Conservation (phyloP, 495 filamentous ascomycete genomes). For the Lepraria neglecta region DNA sequence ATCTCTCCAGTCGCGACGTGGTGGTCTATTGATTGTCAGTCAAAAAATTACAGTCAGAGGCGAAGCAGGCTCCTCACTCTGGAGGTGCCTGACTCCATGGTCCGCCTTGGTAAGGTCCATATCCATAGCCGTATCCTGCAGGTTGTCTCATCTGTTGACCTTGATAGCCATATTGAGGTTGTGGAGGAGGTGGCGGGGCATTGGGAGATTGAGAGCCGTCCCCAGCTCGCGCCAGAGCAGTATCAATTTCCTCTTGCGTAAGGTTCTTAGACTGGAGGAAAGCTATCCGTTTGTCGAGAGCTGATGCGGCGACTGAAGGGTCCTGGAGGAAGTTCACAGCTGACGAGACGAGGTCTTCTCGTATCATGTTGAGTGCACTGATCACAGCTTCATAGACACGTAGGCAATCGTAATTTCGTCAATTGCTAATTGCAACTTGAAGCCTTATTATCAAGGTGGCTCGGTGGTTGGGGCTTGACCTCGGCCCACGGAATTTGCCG, state of each 20-base stretch:
- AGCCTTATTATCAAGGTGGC: neutral
- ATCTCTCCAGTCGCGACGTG: constrained; percentile 90
- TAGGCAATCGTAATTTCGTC: neutral
- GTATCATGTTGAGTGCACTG: constrained; percentile 51
- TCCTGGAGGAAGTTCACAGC: constrained; percentile 77
- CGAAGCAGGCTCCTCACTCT: constrained; percentile 39
- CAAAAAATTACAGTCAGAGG: neutral
- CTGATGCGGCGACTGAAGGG: constrained; percentile 78
- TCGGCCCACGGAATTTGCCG: constrained; percentile 13
- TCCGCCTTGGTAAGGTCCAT: constrained; percentile 52
- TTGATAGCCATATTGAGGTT: constrained; percentile 41
- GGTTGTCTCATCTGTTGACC: constrained; percentile 43
- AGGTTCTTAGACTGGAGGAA: constrained; percentile 97
- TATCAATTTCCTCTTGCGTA: constrained; percentile 88
- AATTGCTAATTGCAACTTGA: neutral
- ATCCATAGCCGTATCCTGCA: constrained; percentile 61
- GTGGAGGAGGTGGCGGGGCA: constrained; percentile 33
- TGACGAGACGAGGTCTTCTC: constrained; percentile 79
- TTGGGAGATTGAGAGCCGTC: constrained; percentile 44
- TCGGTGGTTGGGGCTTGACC: constrained; percentile 8
- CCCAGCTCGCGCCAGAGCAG: constrained; percentile 68
- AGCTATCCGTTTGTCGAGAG: constrained; percentile 85
- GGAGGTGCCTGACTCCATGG: constrained; percentile 65
- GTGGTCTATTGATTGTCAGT: constrained; percentile 39
- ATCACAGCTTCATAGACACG: neutral